These are phyloP conservation scores for Cytospora paraplurivora DNA, from an alignment of 2,329 filamentous ascomycete genomes.

Conservation along the genomic window DNA sequence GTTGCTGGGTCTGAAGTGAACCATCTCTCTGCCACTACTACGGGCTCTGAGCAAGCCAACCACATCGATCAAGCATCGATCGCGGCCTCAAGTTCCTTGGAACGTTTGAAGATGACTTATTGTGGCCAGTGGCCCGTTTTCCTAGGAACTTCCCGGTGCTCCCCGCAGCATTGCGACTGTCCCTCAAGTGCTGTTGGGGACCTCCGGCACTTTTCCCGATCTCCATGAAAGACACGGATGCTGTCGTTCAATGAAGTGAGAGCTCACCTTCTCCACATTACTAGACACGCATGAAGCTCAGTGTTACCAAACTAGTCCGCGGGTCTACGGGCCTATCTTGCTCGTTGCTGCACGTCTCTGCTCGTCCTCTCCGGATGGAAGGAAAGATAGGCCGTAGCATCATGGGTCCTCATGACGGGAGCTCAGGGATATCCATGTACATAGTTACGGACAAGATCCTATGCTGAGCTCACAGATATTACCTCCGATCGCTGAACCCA, in stretches of 20 bases:
- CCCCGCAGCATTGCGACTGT: no score
- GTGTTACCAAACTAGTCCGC: not conserved
- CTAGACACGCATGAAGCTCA: not conserved
- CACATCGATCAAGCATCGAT: no score
- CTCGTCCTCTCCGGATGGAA: constrained; percentile 7
- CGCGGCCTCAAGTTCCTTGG: no score
- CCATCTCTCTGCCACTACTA: no score
- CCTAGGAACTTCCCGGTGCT: not conserved
- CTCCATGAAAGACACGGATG: not conserved
- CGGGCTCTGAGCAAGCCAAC: no score
- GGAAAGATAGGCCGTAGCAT: not conserved
- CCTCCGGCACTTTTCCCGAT: not conserved
- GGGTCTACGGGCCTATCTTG: constrained; percentile 1
- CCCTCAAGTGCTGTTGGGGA: not conserved
- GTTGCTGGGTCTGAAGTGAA: no score
- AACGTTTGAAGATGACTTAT: no score
- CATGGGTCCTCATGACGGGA: not conserved
- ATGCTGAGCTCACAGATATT: not conserved
- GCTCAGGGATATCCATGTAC: not conserved
- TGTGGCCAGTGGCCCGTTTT: no score
- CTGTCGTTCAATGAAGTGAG: no score
- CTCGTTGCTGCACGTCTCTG: not conserved
- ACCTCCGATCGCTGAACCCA: not conserved
- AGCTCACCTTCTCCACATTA: constrained; percentile 1
- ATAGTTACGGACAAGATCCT: not conserved